These are phyloP conservation scores for Venustampulla echinocandica DNA, from an alignment of 495 filamentous ascomycete species.

Conservation along the genomic window DNA sequence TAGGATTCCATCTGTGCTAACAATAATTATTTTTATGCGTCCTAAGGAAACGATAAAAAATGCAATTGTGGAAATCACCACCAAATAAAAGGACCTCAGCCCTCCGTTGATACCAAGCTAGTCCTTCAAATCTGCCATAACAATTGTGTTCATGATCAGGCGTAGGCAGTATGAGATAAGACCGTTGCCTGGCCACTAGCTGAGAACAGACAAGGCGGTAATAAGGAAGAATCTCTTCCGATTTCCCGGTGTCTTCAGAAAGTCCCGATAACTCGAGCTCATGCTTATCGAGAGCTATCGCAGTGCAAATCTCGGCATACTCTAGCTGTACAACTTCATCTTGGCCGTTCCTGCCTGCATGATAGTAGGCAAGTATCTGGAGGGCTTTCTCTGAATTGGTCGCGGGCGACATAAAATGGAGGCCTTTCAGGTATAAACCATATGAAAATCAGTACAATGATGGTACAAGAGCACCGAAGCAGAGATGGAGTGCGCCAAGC, in stretches of 20 bases:
- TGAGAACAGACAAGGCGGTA: conserved; percentile 39
- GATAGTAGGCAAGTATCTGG: conserved; percentile 27
- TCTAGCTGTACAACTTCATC: conserved; percentile 29
- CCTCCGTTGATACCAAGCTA: conserved; percentile 12
- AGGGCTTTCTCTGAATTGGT: conserved; percentile 37
- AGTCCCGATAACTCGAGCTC: conserved; percentile 3
- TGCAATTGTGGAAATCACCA: conserved; percentile 1
- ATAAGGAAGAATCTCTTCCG: conserved; percentile 41
- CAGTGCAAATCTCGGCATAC: conserved; percentile 22
- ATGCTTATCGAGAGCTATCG: conserved; percentile 1
- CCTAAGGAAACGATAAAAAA: conserved; percentile 39
- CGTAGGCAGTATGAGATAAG: conserved; percentile 48
- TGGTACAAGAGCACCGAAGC: conserved; percentile 25
- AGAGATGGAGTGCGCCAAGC: conserved; percentile 34
- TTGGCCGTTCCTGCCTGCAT: conserved; percentile 23
- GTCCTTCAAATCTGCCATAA: conserved; percentile 26
- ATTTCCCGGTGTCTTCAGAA: conserved; percentile 24
- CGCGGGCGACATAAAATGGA: conserved; percentile 11
- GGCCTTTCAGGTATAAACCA: conserved; percentile 14
- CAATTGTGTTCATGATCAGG: conserved; percentile 39
- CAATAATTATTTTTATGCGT: conserved; percentile 38
- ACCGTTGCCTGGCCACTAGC: conserved; percentile 44
- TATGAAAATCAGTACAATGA: too few relatives aligned
- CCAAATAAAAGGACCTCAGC: conserved; percentile 1
- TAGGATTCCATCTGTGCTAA: conserved; percentile 44